Conservation (phyloP, 2,329 filamentous ascomycete species). For the Neonectria coccinea region DNA sequence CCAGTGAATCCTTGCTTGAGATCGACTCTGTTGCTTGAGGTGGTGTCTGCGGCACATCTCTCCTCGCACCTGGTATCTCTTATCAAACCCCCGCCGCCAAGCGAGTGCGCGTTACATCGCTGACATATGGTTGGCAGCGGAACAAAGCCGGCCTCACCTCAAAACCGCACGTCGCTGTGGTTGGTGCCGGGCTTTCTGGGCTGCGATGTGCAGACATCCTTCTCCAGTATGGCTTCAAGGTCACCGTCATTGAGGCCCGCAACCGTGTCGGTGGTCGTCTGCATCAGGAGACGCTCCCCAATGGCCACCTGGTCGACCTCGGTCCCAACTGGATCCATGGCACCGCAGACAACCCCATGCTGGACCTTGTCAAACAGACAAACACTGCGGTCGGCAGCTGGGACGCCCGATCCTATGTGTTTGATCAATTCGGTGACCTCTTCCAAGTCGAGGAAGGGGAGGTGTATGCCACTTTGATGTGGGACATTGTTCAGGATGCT, state of each 20-base stretch:
- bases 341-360: conserved; percentile 76
- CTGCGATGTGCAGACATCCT: conserved; percentile 78
- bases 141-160: conserved; percentile 29
- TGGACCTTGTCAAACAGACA: conserved; percentile 73
- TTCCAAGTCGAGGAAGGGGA: conserved; percentile 61
- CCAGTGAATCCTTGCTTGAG: background rate
- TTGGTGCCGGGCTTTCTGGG: conserved; percentile 78
- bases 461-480: conserved; percentile 66
- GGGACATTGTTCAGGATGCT: conserved; percentile 75
- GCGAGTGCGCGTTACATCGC: conserved; percentile 37
- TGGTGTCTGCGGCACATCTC: conserved; percentile 11
- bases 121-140: conserved; percentile 43
- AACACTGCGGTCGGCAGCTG: conserved; percentile 61
- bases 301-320: conserved; percentile 64
- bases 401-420: conserved; percentile 66
- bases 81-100: conserved; percentile 31
- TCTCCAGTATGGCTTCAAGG: conserved; percentile 71
- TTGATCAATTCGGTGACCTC: conserved; percentile 66
- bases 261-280: conserved; percentile 75
- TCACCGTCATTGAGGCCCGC: conserved; percentile 77
- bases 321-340: conserved; percentile 88
- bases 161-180: conserved; percentile 70
- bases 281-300: conserved; percentile 61
- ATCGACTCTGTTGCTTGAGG: background rate
- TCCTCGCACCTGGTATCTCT: conserved; percentile 11